Evolutionary conservation across 225 moss, liverwort and hornwort species (phyloP).

Genomic region (Pseudoscleropodium purum): DNA sequence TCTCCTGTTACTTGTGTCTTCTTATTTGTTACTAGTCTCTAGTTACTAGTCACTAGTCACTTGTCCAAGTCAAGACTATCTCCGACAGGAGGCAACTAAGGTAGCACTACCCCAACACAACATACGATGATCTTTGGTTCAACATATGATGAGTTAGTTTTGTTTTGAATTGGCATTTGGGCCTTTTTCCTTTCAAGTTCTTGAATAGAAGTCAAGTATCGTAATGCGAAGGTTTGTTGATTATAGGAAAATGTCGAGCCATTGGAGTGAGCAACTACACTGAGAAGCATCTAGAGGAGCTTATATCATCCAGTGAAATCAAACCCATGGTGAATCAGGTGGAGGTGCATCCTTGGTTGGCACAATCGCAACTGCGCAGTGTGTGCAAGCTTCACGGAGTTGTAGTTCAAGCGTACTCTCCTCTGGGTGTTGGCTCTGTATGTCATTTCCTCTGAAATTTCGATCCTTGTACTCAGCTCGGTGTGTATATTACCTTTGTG

Average conservation of each 20-base stretch:
- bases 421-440: slow-evolving; percentile 66
- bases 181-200: not conserved
- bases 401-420: slow-evolving; percentile 76
- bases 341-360: slow-evolving; percentile 79
- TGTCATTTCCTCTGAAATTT: not conserved
- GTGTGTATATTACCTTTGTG: not conserved
- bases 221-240: not conserved
- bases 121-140: not conserved
- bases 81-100: not conserved
- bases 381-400: slow-evolving; percentile 42
- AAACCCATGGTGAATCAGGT: slow-evolving; percentile 92
- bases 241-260: slow-evolving; percentile 57
- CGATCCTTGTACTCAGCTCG: not conserved
- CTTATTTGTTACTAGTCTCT: not conserved
- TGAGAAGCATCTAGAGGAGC: slow-evolving; percentile 50
- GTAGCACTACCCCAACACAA: not conserved
- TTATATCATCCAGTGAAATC: slow-evolving; percentile 44
- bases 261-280: slow-evolving; percentile 92
- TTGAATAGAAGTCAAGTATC: not conserved
- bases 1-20: not conserved
- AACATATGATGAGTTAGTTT: not conserved
- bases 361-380: slow-evolving; percentile 47
- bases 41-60: no score
- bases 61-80: not conserved
- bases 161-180: not conserved